These are phyloP conservation scores for Mucor velutinosus DNA, from an alignment of 371 early-diverging fungal species.

Conservation along the genomic window DNA sequence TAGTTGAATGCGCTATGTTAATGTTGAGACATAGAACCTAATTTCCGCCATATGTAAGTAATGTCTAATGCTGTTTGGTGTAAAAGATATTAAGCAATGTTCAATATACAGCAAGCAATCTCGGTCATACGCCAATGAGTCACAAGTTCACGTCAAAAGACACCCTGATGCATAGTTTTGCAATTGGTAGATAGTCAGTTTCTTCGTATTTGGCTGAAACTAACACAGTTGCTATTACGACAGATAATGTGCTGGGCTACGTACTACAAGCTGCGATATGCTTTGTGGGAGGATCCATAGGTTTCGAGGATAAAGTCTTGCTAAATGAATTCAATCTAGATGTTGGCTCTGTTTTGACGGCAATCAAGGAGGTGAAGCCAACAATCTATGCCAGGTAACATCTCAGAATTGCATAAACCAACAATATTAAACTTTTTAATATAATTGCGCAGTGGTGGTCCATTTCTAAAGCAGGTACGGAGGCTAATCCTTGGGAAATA, in stretches of 20 bases:
- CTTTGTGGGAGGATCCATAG: constrained; percentile 62
- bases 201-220: not conserved
- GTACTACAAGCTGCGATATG: constrained; percentile 21
- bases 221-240: not conserved
- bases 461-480: constrained; percentile 21
- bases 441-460: constrained; percentile 5
- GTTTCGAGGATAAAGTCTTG: constrained; percentile 69
- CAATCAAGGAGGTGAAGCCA: constrained; percentile 58
- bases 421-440: not conserved
- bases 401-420: not conserved
- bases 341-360: not conserved
- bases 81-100: not conserved
- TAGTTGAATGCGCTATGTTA: not conserved
- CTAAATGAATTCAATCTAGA: constrained; percentile 59
- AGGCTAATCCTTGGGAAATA: constrained; percentile 19
- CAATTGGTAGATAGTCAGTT: constrained; percentile 11
- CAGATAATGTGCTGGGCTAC: constrained; percentile 22
- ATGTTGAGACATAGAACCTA: constrained; percentile 19
- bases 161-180: constrained; percentile 19
- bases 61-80: not conserved
- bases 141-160: constrained; percentile 23
- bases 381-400: constrained; percentile 62
- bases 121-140: constrained; percentile 9
- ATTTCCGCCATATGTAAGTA: constrained; percentile 30
- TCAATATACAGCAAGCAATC: constrained; percentile 7